Evolutionary conservation across 352 stramenopile genomes (phyloP).

Genomic region (Globisporangium viniferum): DNA sequence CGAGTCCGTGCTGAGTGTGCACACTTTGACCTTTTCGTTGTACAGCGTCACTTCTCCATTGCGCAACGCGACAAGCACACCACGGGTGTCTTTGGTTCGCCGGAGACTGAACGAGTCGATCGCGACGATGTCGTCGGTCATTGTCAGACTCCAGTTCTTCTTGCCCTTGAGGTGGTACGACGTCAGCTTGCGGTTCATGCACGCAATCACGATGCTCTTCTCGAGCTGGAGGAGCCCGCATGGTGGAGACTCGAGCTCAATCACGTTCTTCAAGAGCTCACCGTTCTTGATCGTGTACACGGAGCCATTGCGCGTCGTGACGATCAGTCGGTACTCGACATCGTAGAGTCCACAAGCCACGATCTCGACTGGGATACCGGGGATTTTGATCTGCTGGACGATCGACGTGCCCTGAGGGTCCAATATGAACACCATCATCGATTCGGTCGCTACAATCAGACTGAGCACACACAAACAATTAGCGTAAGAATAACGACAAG

Average conservation of each 20-base stretch:
- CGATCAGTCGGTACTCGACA: constrained; percentile 83
- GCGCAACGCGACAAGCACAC: constrained; percentile 81
- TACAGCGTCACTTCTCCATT: constrained; percentile 87
- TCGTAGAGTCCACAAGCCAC: constrained; percentile 68
- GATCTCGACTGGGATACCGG: constrained; percentile 72
- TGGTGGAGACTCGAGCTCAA: constrained; percentile 81
- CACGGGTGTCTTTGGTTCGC: constrained; percentile 69
- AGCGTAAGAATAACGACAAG: not conserved
- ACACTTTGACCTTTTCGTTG: constrained; percentile 87
- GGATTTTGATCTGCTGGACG: constrained; percentile 64
- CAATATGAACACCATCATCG: constrained; percentile 72
- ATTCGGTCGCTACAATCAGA: constrained; percentile 87
- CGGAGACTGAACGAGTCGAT: constrained; percentile 73
- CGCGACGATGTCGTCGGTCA: constrained; percentile 81
- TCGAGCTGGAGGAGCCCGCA: constrained; percentile 77
- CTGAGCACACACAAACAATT: constrained; percentile 17
- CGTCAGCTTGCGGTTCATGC: constrained; percentile 82
- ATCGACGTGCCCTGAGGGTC: constrained; percentile 75
- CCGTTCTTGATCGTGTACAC: constrained; percentile 92
- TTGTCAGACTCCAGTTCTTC: constrained; percentile 87
- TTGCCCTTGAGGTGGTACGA: constrained; percentile 90
- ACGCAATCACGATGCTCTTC: constrained; percentile 85
- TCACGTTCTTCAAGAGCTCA: constrained; percentile 80
- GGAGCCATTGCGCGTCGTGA: constrained; percentile 81
- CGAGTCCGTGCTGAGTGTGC: constrained; percentile 59